phyloP scores from a whole-genome alignment of 768 basidiomycete species.

The Crepidotus variabilis region DNA sequence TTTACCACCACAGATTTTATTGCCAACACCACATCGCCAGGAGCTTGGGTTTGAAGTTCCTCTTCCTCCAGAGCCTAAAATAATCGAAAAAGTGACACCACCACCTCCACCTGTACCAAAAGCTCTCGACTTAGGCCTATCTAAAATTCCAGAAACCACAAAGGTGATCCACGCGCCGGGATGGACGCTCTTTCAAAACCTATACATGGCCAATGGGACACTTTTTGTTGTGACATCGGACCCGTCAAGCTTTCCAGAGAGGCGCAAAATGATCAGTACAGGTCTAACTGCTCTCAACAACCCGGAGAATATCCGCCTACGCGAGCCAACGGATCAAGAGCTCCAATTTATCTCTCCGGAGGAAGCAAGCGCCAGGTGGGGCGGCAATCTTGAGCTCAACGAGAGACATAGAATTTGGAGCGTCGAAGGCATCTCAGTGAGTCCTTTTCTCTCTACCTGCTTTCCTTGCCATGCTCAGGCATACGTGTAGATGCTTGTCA shows the following conservation, averaged over 20 bases:
- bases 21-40: neutral
- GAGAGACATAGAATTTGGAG: constrained; percentile 51
- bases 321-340: constrained; percentile 58
- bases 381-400: constrained; percentile 26
- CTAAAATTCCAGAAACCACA: constrained; percentile 41
- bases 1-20: neutral
- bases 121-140: constrained; percentile 9
- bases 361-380: constrained; percentile 58
- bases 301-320: constrained; percentile 53
- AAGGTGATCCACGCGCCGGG: constrained; percentile 62
- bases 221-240: constrained; percentile 50
- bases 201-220: constrained; percentile 70
- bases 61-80: neutral
- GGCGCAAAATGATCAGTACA: constrained; percentile 56
- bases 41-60: neutral
- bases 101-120: neutral
- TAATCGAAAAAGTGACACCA: neutral
- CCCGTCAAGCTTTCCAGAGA: constrained; percentile 24
- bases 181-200: constrained; percentile 72
- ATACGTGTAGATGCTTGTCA: constrained; percentile 39
- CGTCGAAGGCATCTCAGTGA: constrained; percentile 64
- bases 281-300: constrained; percentile 48
- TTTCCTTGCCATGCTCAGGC: neutral
- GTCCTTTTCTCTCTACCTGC: neutral
- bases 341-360: constrained; percentile 53